Evolutionary conservation across 164 flowering plant genomes (phyloP).

Genomic region (Vitis amurensis): DNA sequence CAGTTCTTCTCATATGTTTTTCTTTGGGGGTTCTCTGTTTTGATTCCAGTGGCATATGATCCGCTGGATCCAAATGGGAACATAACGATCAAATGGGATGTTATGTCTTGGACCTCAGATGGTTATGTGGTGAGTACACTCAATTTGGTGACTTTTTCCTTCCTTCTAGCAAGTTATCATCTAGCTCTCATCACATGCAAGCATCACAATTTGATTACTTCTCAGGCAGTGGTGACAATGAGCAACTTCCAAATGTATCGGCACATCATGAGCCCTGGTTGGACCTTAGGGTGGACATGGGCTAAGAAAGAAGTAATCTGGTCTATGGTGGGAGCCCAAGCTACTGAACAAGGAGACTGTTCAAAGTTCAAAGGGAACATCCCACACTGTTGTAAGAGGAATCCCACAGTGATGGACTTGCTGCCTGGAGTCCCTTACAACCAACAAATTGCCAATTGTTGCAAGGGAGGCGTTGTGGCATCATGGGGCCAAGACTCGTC

Average conservation of each 20-base stretch:
- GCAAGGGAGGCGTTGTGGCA: constrained; percentile 59
- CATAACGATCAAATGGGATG: constrained; percentile 39
- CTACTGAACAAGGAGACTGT: constrained; percentile 72
- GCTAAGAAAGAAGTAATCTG: constrained; percentile 69
- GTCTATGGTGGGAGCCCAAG: constrained; percentile 64
- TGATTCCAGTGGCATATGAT: constrained; percentile 17
- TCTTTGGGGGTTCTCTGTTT: background rate
- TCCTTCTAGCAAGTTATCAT: too few relatives aligned
- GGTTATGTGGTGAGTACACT: constrained; percentile 53
- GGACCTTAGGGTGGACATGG: constrained; percentile 67
- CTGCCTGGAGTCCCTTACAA: constrained; percentile 68
- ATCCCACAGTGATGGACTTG: constrained; percentile 57
- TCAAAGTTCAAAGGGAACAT: constrained; percentile 58
- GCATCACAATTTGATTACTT: too few relatives aligned
- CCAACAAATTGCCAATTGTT: constrained; percentile 61
- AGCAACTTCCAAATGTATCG: constrained; percentile 67
- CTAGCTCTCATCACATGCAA: too few relatives aligned
- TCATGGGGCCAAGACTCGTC: constrained; percentile 69
- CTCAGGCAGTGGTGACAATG: constrained; percentile 67
- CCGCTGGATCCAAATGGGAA: constrained; percentile 37
- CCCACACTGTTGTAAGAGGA: constrained; percentile 64
- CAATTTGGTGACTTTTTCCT: background rate
- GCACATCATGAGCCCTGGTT: constrained; percentile 62
- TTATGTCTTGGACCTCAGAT: constrained; percentile 44
- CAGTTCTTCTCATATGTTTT: too few relatives aligned